Conservation (phyloP, 2,329 filamentous ascomycete genomes). For the Scedosporium apiospermum region DNA sequence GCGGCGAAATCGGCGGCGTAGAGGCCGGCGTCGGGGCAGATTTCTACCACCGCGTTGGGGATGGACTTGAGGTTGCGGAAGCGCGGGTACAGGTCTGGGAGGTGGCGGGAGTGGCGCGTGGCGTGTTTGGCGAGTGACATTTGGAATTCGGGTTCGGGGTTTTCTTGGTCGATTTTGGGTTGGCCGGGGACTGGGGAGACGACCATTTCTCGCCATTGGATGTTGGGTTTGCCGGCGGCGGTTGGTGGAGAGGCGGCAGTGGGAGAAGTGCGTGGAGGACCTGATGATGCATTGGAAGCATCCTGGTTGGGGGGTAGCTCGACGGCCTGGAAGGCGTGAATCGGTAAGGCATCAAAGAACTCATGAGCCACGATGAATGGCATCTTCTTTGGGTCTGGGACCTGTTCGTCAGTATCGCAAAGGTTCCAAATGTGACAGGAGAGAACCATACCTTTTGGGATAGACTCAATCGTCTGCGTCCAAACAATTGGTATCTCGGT, state of each 20-base stretch:
- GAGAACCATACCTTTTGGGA: conserved; percentile 52
- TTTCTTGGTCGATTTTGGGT: conserved; percentile 38
- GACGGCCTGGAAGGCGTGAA: conserved; percentile 85
- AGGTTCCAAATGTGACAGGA: background rate
- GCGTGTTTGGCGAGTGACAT: conserved; percentile 65
- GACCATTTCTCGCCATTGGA: conserved; percentile 76
- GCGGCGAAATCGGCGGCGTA: conserved; percentile 74
- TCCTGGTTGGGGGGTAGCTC: conserved; percentile 19
- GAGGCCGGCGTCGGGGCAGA: conserved; percentile 78
- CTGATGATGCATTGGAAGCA: conserved; percentile 25
- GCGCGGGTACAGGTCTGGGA: conserved; percentile 72
- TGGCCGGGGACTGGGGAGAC: conserved; percentile 58
- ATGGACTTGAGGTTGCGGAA: conserved; percentile 65
- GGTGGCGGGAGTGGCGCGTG: conserved; percentile 75
- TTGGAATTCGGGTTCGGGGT: conserved; percentile 70
- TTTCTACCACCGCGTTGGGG: conserved; percentile 67
- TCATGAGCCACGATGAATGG: conserved; percentile 96
- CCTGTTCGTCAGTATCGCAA: background rate
- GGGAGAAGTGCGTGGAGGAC: conserved; percentile 27
- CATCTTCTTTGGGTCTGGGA: conserved; percentile 53
- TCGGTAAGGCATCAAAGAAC: conserved; percentile 96
- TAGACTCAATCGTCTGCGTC: conserved; percentile 80
- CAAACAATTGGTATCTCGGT: conserved; percentile 68
- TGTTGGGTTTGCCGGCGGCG: conserved; percentile 15
- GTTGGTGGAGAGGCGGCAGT: conserved; percentile 24